phyloP scores from a whole-genome alignment of 805 yeast genomes.

The Suhomyces sp. region DNA sequence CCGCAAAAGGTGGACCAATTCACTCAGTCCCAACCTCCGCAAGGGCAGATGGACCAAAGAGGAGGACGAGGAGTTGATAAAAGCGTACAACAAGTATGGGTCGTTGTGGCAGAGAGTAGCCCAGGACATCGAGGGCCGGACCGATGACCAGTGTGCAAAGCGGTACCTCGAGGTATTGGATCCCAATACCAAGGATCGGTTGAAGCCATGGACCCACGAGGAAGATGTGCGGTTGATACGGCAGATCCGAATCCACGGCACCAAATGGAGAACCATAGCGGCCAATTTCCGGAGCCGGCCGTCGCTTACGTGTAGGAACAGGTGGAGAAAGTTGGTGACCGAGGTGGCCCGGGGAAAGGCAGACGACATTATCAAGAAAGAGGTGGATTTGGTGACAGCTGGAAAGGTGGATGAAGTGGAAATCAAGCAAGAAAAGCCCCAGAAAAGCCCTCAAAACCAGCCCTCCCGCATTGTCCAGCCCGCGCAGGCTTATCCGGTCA shows the following conservation, averaged over 20 bases:
- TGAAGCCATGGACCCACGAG: constrained; percentile 73
- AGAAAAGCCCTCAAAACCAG: not conserved
- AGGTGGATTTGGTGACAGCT: constrained; percentile 51
- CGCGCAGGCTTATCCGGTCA: constrained; percentile 5
- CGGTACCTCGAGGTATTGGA: constrained; percentile 85
- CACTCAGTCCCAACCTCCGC: constrained; percentile 75
- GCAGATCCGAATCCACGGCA: constrained; percentile 69
- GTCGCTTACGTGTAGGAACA: constrained; percentile 82
- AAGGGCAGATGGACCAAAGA: constrained; percentile 85
- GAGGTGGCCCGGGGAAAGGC: constrained; percentile 71
- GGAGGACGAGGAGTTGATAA: constrained; percentile 66
- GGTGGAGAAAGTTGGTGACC: constrained; percentile 87
- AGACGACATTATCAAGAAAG: constrained; percentile 48
- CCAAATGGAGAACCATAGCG: constrained; percentile 86
- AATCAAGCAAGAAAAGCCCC: not conserved
- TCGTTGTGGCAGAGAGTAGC: constrained; percentile 86
- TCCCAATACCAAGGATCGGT: constrained; percentile 72
- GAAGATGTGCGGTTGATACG: constrained; percentile 73
- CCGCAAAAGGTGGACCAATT: constrained; percentile 81
- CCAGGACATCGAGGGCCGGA: constrained; percentile 71
- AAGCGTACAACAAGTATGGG: constrained; percentile 67
- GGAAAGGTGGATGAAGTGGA: not conserved
- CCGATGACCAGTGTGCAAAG: constrained; percentile 94
- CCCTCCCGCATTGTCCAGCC: no score
- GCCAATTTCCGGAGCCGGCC: constrained; percentile 73